Conservation (phyloP, 192 early-diverging fungal genomes). For the Pilobolus umbonatus region DNA sequence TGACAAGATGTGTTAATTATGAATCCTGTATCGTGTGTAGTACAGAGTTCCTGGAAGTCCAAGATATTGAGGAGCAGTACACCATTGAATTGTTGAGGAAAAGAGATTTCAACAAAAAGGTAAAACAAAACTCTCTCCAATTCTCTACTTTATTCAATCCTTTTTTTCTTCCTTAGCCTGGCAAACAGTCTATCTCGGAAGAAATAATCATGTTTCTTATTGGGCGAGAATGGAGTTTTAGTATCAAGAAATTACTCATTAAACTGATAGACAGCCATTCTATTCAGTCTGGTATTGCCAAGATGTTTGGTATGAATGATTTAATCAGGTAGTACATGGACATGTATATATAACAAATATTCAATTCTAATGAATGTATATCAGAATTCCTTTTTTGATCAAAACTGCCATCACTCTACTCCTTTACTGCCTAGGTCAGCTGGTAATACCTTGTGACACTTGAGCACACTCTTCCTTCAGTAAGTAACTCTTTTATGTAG, state of each 20-base stretch:
- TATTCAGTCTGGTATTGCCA: too few relatives aligned
- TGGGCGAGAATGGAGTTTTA: too few relatives aligned
- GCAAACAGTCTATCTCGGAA: too few relatives aligned
- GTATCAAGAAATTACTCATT: too few relatives aligned
- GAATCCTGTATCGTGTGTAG: slow-evolving; percentile 18
- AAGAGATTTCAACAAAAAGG: too few relatives aligned
- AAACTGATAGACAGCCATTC: too few relatives aligned
- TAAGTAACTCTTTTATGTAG: slow-evolving; percentile 4
- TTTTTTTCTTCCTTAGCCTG: too few relatives aligned
- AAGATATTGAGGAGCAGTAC: slow-evolving; percentile 30
- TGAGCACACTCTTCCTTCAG: neutral
- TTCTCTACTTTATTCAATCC: too few relatives aligned
- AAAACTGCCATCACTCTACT: slow-evolving; percentile 26
- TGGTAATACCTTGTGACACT: slow-evolving; percentile 11
- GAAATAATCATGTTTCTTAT: too few relatives aligned
- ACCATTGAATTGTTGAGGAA: slow-evolving; percentile 16
- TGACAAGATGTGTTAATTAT: slow-evolving; percentile 12
- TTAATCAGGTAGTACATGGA: too few relatives aligned
- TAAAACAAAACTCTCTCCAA: neutral
- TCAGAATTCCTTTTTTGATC: slow-evolving; percentile 26
- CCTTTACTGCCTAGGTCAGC: slow-evolving; percentile 24
- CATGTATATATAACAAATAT: neutral
- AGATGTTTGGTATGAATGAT: too few relatives aligned
- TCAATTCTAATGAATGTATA: neutral
- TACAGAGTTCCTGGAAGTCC: slow-evolving; percentile 18